phyloP scores from a whole-genome alignment of 225 moss, liverwort and hornwort genomes.

The Bryum argenteum region DNA sequence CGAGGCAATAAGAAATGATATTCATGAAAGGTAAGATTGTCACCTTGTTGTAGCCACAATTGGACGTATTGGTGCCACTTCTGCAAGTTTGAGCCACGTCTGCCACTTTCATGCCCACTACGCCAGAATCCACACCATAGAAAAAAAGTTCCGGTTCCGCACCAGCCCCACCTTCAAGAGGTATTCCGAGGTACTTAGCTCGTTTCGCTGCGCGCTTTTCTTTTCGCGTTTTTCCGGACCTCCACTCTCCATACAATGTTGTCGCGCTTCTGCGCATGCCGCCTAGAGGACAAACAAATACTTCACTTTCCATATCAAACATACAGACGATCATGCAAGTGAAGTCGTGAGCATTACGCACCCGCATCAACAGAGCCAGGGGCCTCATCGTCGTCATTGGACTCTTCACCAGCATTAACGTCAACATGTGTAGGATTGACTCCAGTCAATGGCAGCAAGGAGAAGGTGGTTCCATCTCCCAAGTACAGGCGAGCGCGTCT shows the following conservation, averaged over 20 bases:
- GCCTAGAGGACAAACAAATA: slow-evolving; percentile 26
- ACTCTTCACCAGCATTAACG: slow-evolving; percentile 22
- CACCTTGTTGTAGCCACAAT: slow-evolving; percentile 81
- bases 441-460: slow-evolving; percentile 71
- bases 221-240: slow-evolving; percentile 65
- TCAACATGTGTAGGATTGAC: slow-evolving; percentile 19
- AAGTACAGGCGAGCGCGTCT: slow-evolving; percentile 72
- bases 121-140: slow-evolving; percentile 86
- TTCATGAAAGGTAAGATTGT: slow-evolving; percentile 18
- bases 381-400: slow-evolving; percentile 13
- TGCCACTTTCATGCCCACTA: slow-evolving; percentile 83
- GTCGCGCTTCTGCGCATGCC: slow-evolving; percentile 23
- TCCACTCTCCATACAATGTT: slow-evolving; percentile 74
- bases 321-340: neutral
- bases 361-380: slow-evolving; percentile 22
- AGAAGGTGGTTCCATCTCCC: slow-evolving; percentile 82
- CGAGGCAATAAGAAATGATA: neutral
- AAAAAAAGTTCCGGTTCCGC: slow-evolving; percentile 72
- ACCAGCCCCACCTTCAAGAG: slow-evolving; percentile 58
- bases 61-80: slow-evolving; percentile 29
- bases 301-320: neutral
- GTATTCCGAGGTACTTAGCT: slow-evolving; percentile 70
- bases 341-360: slow-evolving; percentile 19
- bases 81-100: slow-evolving; percentile 57
- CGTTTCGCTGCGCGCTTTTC: slow-evolving; percentile 79